phyloP scores from a whole-genome alignment of 352 stramenopile genomes.

The Globisporangium okanoganense region DNA sequence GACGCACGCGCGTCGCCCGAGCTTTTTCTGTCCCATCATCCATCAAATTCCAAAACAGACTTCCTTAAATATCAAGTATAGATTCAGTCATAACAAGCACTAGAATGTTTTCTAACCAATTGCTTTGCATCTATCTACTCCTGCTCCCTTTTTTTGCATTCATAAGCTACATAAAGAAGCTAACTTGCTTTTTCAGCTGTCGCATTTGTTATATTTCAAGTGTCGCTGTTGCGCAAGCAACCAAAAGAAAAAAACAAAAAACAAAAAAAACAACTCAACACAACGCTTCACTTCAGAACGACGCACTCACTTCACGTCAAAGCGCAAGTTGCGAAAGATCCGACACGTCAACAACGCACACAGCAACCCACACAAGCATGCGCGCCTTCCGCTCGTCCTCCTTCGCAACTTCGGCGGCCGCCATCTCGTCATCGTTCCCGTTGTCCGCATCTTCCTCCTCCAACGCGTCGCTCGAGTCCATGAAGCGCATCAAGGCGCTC shows the following conservation, averaged over 20 bases:
- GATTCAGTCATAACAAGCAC: neutral
- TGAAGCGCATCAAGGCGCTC: conserved; percentile 63
- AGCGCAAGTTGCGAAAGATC: conserved; percentile 6
- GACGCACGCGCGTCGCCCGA: neutral
- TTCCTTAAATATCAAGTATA: neutral
- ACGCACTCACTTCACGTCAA: neutral
- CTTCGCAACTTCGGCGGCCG: conserved; percentile 9
- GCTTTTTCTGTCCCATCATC: neutral
- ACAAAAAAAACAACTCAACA: too few species aligned
- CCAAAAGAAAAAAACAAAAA: too few species aligned
- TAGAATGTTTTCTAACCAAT: neutral
- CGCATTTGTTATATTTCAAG: too few species aligned
- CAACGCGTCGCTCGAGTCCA: conserved; percentile 15
- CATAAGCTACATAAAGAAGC: too few species aligned
- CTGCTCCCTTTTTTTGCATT: neutral
- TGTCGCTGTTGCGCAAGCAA: conserved; percentile 3
- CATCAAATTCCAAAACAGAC: neutral
- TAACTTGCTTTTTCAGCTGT: neutral
- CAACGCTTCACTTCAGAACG: neutral
- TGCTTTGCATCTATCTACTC: too few species aligned
- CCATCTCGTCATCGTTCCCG: conserved; percentile 2
- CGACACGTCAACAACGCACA: neutral
- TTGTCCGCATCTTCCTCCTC: neutral
- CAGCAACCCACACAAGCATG: conserved; percentile 1
- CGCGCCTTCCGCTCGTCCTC: conserved; percentile 15